A percentile compares a stretch with the other conserved stretches of the same genome.
These are phyloP conservation scores for Elaeis oleifera DNA, from an alignment of 202 grass and related monocot genomes.

Conservation along the genomic window DNA sequence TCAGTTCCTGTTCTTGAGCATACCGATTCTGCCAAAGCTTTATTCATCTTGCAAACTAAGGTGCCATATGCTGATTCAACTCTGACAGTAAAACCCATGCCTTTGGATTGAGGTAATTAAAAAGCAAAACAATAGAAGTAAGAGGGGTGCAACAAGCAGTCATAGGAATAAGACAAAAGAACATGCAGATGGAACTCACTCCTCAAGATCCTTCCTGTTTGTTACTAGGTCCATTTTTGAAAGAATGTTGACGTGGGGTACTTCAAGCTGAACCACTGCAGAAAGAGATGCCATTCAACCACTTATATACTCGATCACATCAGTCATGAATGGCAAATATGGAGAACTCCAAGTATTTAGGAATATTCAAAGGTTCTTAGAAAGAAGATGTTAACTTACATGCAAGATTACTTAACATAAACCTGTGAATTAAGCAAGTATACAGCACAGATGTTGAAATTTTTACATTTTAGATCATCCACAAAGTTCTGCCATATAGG, in stretches of 20 bases:
- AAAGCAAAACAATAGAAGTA: too few relatives aligned
- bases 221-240: conserved; percentile 84
- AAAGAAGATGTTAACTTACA: conserved; percentile 1
- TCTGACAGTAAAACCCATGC: too few relatives aligned
- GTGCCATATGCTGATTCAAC: too few relatives aligned
- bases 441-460: conserved; percentile 89
- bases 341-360: background rate
- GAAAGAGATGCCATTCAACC: conserved; percentile 96
- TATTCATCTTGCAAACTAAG: too few relatives aligned
- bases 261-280: conserved; percentile 96
- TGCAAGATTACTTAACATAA: background rate
- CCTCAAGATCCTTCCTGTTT: too few relatives aligned
- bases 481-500: conserved; percentile 50
- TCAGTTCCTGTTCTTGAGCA: background rate
- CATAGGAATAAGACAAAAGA: conserved; percentile 4
- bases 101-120: too few relatives aligned
- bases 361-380: too few relatives aligned
- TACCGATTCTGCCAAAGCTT: too few relatives aligned
- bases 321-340: conserved; percentile 61
- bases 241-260: conserved; percentile 95
- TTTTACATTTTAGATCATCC: conserved; percentile 69
- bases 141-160: background rate
- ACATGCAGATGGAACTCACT: conserved; percentile 21
- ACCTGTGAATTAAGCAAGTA: conserved; percentile 94
- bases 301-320: conserved; percentile 94